Evolutionary conservation across 2,329 filamentous ascomycete species (phyloP).

Genomic region (Fusarium guadeloupense): DNA sequence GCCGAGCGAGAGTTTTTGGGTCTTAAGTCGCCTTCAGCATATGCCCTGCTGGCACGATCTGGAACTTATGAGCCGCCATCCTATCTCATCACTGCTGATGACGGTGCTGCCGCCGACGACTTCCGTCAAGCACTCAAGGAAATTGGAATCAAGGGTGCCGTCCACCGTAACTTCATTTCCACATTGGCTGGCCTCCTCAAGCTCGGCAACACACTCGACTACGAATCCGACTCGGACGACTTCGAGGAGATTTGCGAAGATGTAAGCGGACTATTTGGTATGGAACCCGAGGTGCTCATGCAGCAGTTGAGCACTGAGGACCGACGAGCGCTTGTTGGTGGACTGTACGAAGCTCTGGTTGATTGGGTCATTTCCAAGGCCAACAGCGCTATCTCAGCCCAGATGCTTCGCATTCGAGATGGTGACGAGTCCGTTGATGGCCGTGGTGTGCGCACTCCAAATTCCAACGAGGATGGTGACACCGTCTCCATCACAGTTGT

Average conservation of each 20-base stretch:
- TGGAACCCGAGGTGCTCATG: conserved; percentile 85
- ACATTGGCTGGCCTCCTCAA: conserved; percentile 88
- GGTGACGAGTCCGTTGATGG: conserved; percentile 75
- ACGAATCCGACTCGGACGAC: conserved; percentile 82
- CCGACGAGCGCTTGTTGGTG: conserved; percentile 81
- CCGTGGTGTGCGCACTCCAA: conserved; percentile 69
- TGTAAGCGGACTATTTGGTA: conserved; percentile 82
- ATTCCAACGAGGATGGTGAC: conserved; percentile 77
- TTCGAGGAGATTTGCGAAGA: conserved; percentile 91
- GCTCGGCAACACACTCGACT: conserved; percentile 88
- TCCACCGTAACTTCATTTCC: conserved; percentile 84
- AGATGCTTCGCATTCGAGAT: conserved; percentile 73
- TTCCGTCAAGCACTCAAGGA: conserved; percentile 87
- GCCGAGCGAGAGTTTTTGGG: conserved; percentile 89
- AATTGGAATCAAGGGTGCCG: conserved; percentile 90
- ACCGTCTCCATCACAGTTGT: conserved; percentile 90
- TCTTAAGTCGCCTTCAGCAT: conserved; percentile 79
- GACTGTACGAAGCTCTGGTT: conserved; percentile 91
- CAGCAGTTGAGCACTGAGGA: conserved; percentile 86
- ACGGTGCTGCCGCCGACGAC: conserved; percentile 91
- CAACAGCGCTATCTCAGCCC: conserved; percentile 81
- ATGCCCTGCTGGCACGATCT: conserved; percentile 81
- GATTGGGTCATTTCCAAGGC: conserved; percentile 94
- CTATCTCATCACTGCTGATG: conserved; percentile 91
- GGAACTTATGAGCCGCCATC: conserved; percentile 86